Percentiles rank a stretch among this genome's conserved stretches.
Evolutionary conservation across 2,329 filamentous ascomycete genomes (phyloP).

Genomic region (Dryadomyces sulphureus): DNA sequence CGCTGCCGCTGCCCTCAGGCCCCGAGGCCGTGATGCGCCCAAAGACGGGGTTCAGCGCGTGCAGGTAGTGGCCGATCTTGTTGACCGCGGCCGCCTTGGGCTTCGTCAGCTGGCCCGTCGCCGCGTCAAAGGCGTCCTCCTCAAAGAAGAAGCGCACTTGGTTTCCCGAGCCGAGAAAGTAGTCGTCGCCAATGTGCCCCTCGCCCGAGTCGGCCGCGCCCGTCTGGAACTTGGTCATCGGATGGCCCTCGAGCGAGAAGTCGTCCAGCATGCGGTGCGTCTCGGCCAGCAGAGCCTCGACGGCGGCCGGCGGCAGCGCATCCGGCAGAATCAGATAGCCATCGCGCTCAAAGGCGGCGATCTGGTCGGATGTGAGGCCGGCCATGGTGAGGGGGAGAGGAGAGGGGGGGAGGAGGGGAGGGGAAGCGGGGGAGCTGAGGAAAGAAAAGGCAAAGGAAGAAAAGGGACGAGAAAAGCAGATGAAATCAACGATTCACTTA

Average conservation of each 20-base stretch:
- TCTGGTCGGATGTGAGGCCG: slow-evolving; percentile 58
- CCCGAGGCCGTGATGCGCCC: slow-evolving; percentile 27
- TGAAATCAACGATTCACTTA: too few relatives aligned
- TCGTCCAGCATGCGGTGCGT: slow-evolving; percentile 57
- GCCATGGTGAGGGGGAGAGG: neutral
- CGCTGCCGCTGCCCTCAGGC: slow-evolving; percentile 22
- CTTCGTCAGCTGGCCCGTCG: slow-evolving; percentile 48
- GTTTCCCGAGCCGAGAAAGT: slow-evolving; percentile 82
- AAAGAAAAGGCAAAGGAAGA: too few relatives aligned
- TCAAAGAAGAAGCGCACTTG: slow-evolving; percentile 97
- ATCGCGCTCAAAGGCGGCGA: slow-evolving; percentile 60
- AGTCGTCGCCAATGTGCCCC: slow-evolving; percentile 81
- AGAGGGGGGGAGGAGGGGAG: too few relatives aligned
- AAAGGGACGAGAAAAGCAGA: too few relatives aligned
- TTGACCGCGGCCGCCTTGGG: slow-evolving; percentile 81
- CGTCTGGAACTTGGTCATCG: slow-evolving; percentile 87
- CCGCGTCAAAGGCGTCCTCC: slow-evolving; percentile 66
- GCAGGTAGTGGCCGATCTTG: slow-evolving; percentile 70
- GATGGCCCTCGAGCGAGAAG: slow-evolving; percentile 71
- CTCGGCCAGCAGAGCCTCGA: slow-evolving; percentile 55
- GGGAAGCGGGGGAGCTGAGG: too few relatives aligned
- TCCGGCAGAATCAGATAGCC: slow-evolving; percentile 81
- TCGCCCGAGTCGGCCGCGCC: slow-evolving; percentile 44
- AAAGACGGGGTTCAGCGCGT: slow-evolving; percentile 54
- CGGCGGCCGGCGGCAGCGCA: slow-evolving; percentile 53